Evolutionary conservation across 1,284 basidiomycete species (phyloP), one percentile per base, ranked within the genome.

Genomic region (Dichomitus squalens): DNA sequence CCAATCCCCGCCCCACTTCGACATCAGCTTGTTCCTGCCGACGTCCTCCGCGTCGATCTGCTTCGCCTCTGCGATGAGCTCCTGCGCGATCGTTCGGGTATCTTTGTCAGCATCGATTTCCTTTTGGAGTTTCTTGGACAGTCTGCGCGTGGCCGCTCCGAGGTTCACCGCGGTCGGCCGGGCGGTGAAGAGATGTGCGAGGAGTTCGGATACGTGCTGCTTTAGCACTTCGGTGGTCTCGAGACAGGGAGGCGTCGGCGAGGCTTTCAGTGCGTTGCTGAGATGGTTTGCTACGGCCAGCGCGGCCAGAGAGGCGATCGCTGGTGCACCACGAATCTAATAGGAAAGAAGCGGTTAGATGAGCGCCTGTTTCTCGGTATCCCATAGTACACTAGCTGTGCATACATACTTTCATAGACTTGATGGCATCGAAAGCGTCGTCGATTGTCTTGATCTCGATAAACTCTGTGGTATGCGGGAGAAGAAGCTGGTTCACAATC

Each of bases 101-200:
- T 79, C 78, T 53, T 81, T 77, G 38, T 72, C 76, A 0, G 74
- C 73, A 11, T 69, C 70, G 35, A 79, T 60, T 2, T 77, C 68
- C 20, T 73, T 60, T 12, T 77, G 69, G 4, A 91, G 74, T 3
- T 72, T 75, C 7, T 76, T 76, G 9, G 79, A 73, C 29, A 97
- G 82, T 18, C 93, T 84, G 34, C 87, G 82, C 48, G 86, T 92
- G 11, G 93, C 93, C 49, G 88, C 88, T 29, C 90, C 87, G 18
- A 97, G 87, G 75, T 97, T 96, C 66, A 97, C 95, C 3, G 95
- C 95, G 0, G 95, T 97, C 7, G 95, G 95, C n/a, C 95, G 84
- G 3, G 95, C 90, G 0, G 88, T 92, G 70, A 84, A 86, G 12
- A 97, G 82, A 72, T 86, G 89, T 47, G 86, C 82, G 48, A 94